These are phyloP conservation scores for Lathyrus oleraceus DNA, from an alignment of 306 rosid genomes.

Conservation along the genomic window DNA sequence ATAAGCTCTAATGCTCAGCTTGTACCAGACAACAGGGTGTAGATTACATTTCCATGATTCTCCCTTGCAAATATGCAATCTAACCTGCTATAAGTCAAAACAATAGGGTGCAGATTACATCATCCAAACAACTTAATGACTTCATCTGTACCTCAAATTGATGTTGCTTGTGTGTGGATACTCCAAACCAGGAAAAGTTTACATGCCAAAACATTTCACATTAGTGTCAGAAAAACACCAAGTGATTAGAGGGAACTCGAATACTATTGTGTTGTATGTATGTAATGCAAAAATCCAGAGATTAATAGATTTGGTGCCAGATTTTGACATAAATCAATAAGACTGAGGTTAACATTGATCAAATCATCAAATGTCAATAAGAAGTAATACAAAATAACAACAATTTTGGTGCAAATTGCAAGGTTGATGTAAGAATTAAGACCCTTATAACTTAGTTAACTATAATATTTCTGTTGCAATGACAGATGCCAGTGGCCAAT, in stretches of 20 bases:
- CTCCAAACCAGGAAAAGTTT: not conserved
- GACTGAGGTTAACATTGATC: not conserved
- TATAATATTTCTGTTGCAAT: not conserved
- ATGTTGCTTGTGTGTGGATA: not conserved
- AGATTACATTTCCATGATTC: conserved; percentile 4
- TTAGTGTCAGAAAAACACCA: not conserved
- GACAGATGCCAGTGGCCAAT: not conserved
- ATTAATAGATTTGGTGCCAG: conserved; percentile 16
- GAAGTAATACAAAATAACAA: conserved; percentile 19
- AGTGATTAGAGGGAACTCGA: not conserved
- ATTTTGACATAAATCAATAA: conserved; percentile 15
- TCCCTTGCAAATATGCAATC: not conserved
- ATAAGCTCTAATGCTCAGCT: not conserved
- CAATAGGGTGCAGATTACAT: not conserved
- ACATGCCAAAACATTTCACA: conserved; percentile 5
- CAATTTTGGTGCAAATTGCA: not conserved
- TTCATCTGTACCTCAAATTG: conserved; percentile 16
- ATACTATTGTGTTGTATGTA: not conserved
- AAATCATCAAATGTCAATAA: conserved; percentile 21
- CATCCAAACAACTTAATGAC: conserved; percentile 11
- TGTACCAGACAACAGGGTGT: not conserved
- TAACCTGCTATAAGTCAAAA: not conserved
- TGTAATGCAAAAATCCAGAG: not conserved
- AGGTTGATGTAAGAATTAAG: not conserved
- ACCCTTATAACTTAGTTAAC: not conserved